Percentiles rank a stretch among this genome's conserved stretches.
These are phyloP conservation scores for Microstegium vimineum DNA, from an alignment of 176 grass and related monocot genomes.

Conservation along the genomic window DNA sequence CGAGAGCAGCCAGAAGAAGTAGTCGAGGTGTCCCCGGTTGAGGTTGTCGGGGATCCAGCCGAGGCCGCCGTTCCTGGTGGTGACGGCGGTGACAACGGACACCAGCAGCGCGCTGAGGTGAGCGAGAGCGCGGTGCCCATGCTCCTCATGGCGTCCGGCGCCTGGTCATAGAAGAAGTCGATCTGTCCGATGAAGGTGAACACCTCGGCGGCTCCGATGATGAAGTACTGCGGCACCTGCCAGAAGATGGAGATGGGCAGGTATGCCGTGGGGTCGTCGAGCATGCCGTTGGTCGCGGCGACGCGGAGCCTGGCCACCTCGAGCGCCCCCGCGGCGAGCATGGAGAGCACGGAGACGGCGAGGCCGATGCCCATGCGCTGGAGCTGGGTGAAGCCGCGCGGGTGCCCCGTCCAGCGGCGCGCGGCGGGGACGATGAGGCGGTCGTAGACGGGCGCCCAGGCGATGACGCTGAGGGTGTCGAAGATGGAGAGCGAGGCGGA, in stretches of 20 bases:
- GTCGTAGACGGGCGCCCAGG: constrained; percentile 25
- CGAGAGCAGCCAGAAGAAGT: constrained; percentile 57
- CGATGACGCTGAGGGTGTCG: constrained; percentile 57
- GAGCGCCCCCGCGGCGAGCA: too few relatives aligned
- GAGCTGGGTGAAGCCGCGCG: too few relatives aligned
- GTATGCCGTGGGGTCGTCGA: neutral
- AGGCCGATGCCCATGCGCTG: neutral
- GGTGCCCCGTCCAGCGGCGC: too few relatives aligned
- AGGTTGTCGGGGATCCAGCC: constrained; percentile 63
- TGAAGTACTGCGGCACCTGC: constrained; percentile 65
- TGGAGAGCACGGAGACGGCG: neutral
- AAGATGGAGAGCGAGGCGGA: constrained; percentile 66
- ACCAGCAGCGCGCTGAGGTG: constrained; percentile 41
- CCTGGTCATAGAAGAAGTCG: constrained; percentile 61
- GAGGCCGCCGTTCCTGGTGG: constrained; percentile 24
- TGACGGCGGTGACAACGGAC: constrained; percentile 12
- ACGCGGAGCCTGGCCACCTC: neutral
- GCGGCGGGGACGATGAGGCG: too few relatives aligned
- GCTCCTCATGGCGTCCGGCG: constrained; percentile 50
- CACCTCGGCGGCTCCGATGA: constrained; percentile 20
- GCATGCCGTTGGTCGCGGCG: constrained; percentile 18
- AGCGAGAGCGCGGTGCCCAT: constrained; percentile 42
- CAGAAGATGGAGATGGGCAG: constrained; percentile 66
- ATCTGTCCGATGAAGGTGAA: constrained; percentile 44
- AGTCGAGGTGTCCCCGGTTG: constrained; percentile 54